Evolutionary conservation across 192 early-diverging fungal species (phyloP).

Genomic region (Mortierella antarctica): DNA sequence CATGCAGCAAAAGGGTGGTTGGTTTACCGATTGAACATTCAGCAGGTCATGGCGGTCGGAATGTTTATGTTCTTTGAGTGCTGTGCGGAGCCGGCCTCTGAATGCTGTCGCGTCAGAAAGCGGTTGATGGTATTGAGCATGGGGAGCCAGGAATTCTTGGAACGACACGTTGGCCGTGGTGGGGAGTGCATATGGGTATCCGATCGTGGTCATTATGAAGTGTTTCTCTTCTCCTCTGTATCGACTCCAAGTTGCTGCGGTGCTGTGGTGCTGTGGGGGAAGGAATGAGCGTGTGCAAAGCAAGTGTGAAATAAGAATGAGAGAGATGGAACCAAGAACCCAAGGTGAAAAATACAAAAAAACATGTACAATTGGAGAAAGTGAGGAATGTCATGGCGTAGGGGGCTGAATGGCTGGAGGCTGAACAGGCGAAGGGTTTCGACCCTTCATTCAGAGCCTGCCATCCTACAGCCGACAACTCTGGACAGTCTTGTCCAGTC

Average conservation of each 20-base stretch:
- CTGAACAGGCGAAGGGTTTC: no score
- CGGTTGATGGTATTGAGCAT: conserved; percentile 56
- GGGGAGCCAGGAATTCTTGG: conserved; percentile 56
- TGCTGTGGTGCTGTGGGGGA: not conserved
- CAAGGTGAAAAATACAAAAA: not conserved
- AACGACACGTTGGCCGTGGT: conserved; percentile 68
- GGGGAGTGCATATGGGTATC: conserved; percentile 63
- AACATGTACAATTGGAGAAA: not conserved
- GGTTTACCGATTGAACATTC: conserved; percentile 58
- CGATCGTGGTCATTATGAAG: conserved; percentile 50
- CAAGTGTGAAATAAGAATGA: not conserved
- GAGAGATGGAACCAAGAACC: not conserved
- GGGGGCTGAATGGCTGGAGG: no score
- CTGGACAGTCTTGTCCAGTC: no score
- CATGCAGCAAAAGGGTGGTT: not conserved
- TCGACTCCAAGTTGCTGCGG: not conserved
- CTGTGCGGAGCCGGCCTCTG: conserved; percentile 62
- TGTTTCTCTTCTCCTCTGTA: not conserved
- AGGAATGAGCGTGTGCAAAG: conserved; percentile 2
- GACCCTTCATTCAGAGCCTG: no score
- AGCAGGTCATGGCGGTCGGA: conserved; percentile 52
- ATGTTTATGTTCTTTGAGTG: conserved; percentile 62
- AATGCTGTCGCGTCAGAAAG: conserved; percentile 69
- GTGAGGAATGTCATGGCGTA: no score
- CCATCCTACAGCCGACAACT: no score